These are phyloP conservation scores for Nothophaeocryptopus gaeumannii DNA, from an alignment of 2,329 filamentous ascomycete genomes.

Conservation along the genomic window DNA sequence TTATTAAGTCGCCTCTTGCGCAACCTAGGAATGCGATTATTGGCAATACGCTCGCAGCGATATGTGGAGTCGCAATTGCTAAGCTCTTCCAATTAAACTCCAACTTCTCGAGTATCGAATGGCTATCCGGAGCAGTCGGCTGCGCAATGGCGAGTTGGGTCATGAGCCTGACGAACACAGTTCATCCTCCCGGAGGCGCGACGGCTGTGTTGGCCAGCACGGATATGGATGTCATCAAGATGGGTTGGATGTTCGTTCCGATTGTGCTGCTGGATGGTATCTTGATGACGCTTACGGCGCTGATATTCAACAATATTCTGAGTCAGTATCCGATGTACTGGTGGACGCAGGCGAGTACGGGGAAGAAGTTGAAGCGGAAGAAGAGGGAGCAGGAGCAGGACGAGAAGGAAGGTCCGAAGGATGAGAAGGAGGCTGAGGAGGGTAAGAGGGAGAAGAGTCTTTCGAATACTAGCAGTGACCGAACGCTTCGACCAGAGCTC, in stretches of 20 bases:
- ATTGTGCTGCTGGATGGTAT: constrained; percentile 42
- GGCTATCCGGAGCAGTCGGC: constrained; percentile 45
- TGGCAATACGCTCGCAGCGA: constrained; percentile 46
- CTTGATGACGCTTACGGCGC: constrained; percentile 44
- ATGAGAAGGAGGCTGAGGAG: constrained; percentile 14
- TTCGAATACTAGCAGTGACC: constrained; percentile 20
- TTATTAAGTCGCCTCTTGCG: constrained; percentile 46
- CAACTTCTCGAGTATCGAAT: constrained; percentile 39
- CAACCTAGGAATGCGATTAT: constrained; percentile 48
- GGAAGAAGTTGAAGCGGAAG: constrained; percentile 27
- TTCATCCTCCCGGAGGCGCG: constrained; percentile 52
- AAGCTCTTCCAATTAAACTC: constrained; percentile 45
- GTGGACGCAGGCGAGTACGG: constrained; percentile 46
- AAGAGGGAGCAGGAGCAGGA: constrained; percentile 18
- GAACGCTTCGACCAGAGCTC: constrained; percentile 20
- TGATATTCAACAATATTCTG: constrained; percentile 47
- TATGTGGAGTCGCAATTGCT: constrained; percentile 44
- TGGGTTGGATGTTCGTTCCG: constrained; percentile 48
- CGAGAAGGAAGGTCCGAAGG: not conserved
- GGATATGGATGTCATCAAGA: constrained; percentile 38
- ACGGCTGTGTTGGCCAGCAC: constrained; percentile 48
- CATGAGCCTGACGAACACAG: constrained; percentile 49
- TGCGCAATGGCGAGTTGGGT: constrained; percentile 44
- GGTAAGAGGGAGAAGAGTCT: constrained; percentile 7
- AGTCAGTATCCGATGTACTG: constrained; percentile 49